A percentile compares a stretch with the other conserved stretches of the same genome.
Evolutionary conservation across 2,329 filamentous ascomycete species (phyloP).

Genomic region (Drechmeria coniospora): DNA sequence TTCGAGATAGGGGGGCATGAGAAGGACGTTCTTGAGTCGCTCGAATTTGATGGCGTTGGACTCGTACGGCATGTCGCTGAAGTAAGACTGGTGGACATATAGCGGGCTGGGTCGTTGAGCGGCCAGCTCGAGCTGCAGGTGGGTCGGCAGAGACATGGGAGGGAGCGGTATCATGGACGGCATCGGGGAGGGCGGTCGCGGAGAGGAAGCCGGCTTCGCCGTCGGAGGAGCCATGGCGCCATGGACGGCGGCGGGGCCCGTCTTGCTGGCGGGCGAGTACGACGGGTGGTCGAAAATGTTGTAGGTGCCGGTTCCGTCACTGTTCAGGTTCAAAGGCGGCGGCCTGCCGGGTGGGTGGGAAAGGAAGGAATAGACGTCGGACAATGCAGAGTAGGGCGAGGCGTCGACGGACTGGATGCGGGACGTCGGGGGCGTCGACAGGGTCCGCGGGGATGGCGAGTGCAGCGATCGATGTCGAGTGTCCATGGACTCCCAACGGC

Average conservation of each 20-base stretch:
- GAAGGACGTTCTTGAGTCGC: slow-evolving; percentile 73
- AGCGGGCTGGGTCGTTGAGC: slow-evolving; percentile 46
- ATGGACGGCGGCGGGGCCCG: slow-evolving; percentile 10
- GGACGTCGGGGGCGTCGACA: slow-evolving; percentile 37
- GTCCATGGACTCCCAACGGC: no score
- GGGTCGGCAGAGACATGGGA: slow-evolving; percentile 50
- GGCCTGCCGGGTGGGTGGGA: slow-evolving; percentile 26
- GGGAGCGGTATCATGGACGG: slow-evolving; percentile 43
- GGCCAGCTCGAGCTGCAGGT: slow-evolving; percentile 49
- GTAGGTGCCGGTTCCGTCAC: slow-evolving; percentile 10
- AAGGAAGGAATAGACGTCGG: slow-evolving; percentile 35
- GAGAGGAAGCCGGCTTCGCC: slow-evolving; percentile 8
- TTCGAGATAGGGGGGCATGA: slow-evolving; percentile 70
- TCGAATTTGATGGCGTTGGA: slow-evolving; percentile 87
- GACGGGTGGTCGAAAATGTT: no score
- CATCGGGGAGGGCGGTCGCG: slow-evolving; percentile 30
- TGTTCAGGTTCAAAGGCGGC: slow-evolving; percentile 27
- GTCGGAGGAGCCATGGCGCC: slow-evolving; percentile 5
- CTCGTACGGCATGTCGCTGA: slow-evolving; percentile 61
- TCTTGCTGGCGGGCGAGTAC: no score
- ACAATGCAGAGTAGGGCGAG: slow-evolving; percentile 14
- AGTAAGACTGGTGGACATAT: slow-evolving; percentile 46
- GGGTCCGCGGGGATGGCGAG: slow-evolving; percentile 24
- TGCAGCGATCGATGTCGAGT: slow-evolving; percentile 19
- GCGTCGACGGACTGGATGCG: slow-evolving; percentile 18